phyloP scores from a whole-genome alignment of 176 grass and related monocot genomes.

The Miscanthus lutarioriparius region DNA sequence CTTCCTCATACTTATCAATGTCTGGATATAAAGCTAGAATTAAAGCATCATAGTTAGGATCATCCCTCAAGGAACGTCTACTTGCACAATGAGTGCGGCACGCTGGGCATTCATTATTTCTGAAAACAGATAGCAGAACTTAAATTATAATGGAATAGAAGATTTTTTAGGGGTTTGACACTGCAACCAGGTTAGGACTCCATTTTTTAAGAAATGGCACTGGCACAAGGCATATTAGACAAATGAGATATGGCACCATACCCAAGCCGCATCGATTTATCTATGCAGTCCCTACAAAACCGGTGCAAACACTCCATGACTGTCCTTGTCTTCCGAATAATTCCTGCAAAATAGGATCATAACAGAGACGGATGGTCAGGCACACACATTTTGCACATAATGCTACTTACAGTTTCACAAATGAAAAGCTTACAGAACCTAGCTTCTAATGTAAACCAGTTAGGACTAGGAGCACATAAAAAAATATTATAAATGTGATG shows the following conservation, averaged over 20 bases:
- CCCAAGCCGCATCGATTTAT: slow-evolving; percentile 94
- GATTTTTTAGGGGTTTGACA: slow-evolving; percentile 7
- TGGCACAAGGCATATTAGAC: slow-evolving; percentile 18
- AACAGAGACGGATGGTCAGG: slow-evolving; percentile 19
- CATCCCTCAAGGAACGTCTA: slow-evolving; percentile 82
- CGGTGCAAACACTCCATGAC: slow-evolving; percentile 94
- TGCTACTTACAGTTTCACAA: slow-evolving; percentile 28
- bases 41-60: slow-evolving; percentile 85
- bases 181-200: not conserved
- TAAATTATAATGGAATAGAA: slow-evolving; percentile 6
- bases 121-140: slow-evolving; percentile 33
- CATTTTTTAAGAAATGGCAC: slow-evolving; percentile 16
- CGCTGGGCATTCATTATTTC: slow-evolving; percentile 90
- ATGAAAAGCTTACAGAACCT: slow-evolving; percentile 8
- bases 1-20: slow-evolving; percentile 91
- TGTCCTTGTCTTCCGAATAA: slow-evolving; percentile 82
- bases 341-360: slow-evolving; percentile 55
- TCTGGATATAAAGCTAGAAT: slow-evolving; percentile 87
- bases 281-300: slow-evolving; percentile 90
- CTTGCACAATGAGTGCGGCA: slow-evolving; percentile 91
- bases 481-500: not conserved
- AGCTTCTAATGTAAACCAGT: slow-evolving; percentile 3
- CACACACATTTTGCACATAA: slow-evolving; percentile 28
- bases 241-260: slow-evolving; percentile 42
- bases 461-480: not conserved